phyloP scores from a whole-genome alignment of 768 basidiomycete genomes.

The Boletus vinaceobasis region DNA sequence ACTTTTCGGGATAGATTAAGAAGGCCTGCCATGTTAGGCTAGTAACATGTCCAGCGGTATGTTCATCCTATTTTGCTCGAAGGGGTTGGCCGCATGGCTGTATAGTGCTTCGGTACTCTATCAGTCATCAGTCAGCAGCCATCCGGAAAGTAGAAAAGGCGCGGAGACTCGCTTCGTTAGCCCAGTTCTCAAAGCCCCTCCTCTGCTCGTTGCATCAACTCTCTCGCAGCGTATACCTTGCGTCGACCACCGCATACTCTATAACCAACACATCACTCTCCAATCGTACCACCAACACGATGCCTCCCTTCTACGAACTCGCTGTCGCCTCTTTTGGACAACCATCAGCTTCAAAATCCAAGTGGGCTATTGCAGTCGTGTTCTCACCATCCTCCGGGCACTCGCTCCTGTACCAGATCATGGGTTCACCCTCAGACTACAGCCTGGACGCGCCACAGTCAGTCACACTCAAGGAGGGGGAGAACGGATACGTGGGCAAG shows the following conservation, averaged over 20 bases:
- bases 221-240: neutral
- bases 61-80: conserved; percentile 20
- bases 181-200: conserved; percentile 1
- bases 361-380: conserved; percentile 28
- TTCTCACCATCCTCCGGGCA: conserved; percentile 27
- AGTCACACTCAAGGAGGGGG: conserved; percentile 30
- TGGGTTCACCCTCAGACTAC: conserved; percentile 27
- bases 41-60: conserved; percentile 12
- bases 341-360: conserved; percentile 16
- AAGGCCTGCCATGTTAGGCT: conserved; percentile 20
- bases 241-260: neutral
- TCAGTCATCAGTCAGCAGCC: conserved; percentile 14
- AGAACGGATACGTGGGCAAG: conserved; percentile 26
- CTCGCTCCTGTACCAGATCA: conserved; percentile 32
- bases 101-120: conserved; percentile 12
- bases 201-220: neutral
- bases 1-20: conserved; percentile 34
- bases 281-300: conserved; percentile 4
- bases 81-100: conserved; percentile 21
- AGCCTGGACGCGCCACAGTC: conserved; percentile 32
- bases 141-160: conserved; percentile 22
- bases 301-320: conserved; percentile 35
- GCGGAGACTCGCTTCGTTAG: neutral
- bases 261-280: neutral
- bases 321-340: conserved; percentile 28